Base-by-base conservation (phyloP, 768 basidiomycete species). In the Suillus placidus region DNA sequence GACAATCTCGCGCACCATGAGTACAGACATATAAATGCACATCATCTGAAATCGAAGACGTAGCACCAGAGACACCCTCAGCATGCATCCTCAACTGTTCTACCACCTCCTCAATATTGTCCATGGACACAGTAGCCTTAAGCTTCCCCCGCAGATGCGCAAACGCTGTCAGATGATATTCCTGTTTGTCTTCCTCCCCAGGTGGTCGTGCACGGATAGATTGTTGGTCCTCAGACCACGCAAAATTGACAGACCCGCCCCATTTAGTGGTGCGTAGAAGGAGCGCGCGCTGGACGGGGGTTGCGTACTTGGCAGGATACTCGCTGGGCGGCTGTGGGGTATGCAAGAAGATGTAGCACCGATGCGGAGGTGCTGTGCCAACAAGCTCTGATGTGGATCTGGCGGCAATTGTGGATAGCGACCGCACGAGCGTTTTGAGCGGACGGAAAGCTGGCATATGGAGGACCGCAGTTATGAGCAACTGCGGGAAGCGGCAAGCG, bases 1-100 rank as follows among this genome's bases (percentile, higher is more conserved):
- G 82, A 76, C 93, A 95, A 72, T 94, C 93, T 60, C 92, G 83
- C 47, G 84, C 81, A 5, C 85, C 87, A 72, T 94, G 93, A 5
- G 92, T 93, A 72, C 93, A 94, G 1, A 94, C 87, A 70, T 88
- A 91, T 23, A 92, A 66, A 68, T 81, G 73, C 54, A 81, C 64
- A 47, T 73, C 69, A 26, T 82, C 66, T 20, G 64, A 64, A 34
- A 42, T 23, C 30, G 34, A 54, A 3, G 40, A 20, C 6, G 34
- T 32, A 14, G 12, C 45, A 47, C 5, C 47, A 51, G 34, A 71
- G 63, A 45, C 66, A 34, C 73, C 67, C 18, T 70, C 69, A 42
- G 68, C 71, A 55, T 88, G 79, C 60, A 61, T 70, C 30, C 66
- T 65, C 40, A 83, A 64, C 26, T 42, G 47, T 32, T 71, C 71